phyloP scores from a whole-genome alignment of 1,139 yeast genomes.

The Lodderomyces margitis region DNA sequence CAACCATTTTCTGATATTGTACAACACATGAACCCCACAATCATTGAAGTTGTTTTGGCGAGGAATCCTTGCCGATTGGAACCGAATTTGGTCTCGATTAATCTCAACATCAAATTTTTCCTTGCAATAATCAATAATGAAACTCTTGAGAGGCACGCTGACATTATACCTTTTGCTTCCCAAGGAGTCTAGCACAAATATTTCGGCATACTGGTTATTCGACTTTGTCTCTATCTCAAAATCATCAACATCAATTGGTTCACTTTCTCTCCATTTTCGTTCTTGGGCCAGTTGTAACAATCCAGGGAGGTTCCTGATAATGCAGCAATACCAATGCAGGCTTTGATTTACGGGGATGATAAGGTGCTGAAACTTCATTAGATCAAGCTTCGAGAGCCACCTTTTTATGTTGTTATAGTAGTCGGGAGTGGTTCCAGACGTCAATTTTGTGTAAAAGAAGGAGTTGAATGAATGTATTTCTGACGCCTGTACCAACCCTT shows the following conservation, averaged over 20 bases:
- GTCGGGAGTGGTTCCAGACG: conserved; percentile 30
- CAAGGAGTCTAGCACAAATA: conserved; percentile 79
- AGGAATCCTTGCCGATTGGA: conserved; percentile 63
- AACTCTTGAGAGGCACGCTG: conserved; percentile 54
- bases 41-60: conserved; percentile 87
- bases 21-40: conserved; percentile 91
- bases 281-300: conserved; percentile 19
- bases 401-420: conserved; percentile 66
- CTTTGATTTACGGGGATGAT: conserved; percentile 81
- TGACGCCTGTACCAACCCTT: conserved; percentile 18
- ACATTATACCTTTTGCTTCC: conserved; percentile 56
- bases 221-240: neutral
- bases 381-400: conserved; percentile 75
- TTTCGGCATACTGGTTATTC: conserved; percentile 35
- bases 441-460: conserved; percentile 74
- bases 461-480: conserved; percentile 72
- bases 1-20: conserved; percentile 69
- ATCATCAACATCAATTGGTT: neutral
- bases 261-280: conserved; percentile 3
- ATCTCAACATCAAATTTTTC: conserved; percentile 57
- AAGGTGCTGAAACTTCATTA: conserved; percentile 59
- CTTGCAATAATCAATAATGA: conserved; percentile 68
- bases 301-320: conserved; percentile 50
- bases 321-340: conserved; percentile 86
- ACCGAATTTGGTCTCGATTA: conserved; percentile 39